These are phyloP conservation scores for Eleusine coracana DNA, from an alignment of 176 grass and related monocot species.

Conservation along the genomic window DNA sequence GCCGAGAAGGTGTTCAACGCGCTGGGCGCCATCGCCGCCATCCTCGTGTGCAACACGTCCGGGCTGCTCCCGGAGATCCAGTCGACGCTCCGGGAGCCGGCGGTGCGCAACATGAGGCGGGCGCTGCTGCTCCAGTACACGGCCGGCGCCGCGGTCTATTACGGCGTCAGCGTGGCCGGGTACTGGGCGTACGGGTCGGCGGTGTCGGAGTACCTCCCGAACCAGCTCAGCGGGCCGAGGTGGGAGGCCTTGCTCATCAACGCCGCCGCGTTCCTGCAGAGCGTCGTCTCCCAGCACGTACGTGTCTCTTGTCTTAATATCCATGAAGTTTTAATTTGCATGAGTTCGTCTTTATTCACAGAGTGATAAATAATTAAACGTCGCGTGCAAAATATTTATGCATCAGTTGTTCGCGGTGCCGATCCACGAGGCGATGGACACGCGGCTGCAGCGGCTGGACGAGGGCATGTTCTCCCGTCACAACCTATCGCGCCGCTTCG, in stretches of 20 bases:
- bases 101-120: constrained; percentile 59
- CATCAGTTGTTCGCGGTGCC: constrained; percentile 73
- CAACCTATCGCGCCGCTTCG: constrained; percentile 63
- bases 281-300: constrained; percentile 80
- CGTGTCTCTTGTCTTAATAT: not conserved
- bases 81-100: constrained; percentile 76
- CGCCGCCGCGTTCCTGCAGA: constrained; percentile 76
- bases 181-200: constrained; percentile 91
- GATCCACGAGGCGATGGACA: constrained; percentile 87
- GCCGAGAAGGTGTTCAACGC: constrained; percentile 68
- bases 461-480: constrained; percentile 76
- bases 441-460: constrained; percentile 65
- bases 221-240: constrained; percentile 62
- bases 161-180: constrained; percentile 76
- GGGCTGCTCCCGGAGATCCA: constrained; percentile 89
- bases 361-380: not conserved
- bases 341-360: not conserved
- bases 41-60: constrained; percentile 91
- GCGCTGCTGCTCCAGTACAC: constrained; percentile 76
- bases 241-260: constrained; percentile 85
- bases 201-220: constrained; percentile 75
- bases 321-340: not conserved
- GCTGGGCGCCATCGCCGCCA: constrained; percentile 71
- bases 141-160: constrained; percentile 56
- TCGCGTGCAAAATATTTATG: not conserved